A percentile compares a stretch with the other conserved stretches of the same genome.
These are phyloP conservation scores for Ceratocystis variospora DNA, from an alignment of 2,329 filamentous ascomycete genomes.

Conservation along the genomic window DNA sequence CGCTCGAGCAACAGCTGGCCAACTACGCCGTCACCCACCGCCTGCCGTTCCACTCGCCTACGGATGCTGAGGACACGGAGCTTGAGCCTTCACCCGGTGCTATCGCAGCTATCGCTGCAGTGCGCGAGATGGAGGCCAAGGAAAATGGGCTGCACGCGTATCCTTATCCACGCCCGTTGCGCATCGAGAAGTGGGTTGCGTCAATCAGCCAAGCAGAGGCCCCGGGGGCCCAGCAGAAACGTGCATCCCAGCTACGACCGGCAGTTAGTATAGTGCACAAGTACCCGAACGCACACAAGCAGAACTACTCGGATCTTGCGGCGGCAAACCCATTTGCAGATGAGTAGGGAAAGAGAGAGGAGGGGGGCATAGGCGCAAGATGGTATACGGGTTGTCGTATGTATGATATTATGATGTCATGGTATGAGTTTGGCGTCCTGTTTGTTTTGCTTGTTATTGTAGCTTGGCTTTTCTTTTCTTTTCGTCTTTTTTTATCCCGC, in stretches of 20 bases:
- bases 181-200: constrained; percentile 16
- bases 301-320: constrained; percentile 20
- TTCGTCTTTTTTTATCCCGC: background rate
- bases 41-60: constrained; percentile 11
- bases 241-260: background rate
- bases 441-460: background rate
- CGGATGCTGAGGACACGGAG: background rate
- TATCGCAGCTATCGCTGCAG: background rate
- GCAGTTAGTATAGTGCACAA: constrained; percentile 16
- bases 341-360: background rate
- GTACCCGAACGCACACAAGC: constrained; percentile 19
- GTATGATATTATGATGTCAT: constrained; percentile 1
- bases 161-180: constrained; percentile 3
- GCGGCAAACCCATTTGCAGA: constrained; percentile 17
- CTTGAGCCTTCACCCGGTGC: background rate
- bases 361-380: background rate
- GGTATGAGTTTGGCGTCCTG: background rate
- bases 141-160: background rate
- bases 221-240: background rate
- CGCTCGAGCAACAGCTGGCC: constrained; percentile 8
- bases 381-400: background rate
- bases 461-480: too few relatives aligned
- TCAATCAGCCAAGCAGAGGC: constrained; percentile 9
- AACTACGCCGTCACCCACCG: background rate
- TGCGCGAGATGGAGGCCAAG: background rate